Evolutionary conservation across 139 green algal species (phyloP), one percentile per base, ranked within the genome.

Genomic region (Auxenochlorella pyrenoidosa): DNA sequence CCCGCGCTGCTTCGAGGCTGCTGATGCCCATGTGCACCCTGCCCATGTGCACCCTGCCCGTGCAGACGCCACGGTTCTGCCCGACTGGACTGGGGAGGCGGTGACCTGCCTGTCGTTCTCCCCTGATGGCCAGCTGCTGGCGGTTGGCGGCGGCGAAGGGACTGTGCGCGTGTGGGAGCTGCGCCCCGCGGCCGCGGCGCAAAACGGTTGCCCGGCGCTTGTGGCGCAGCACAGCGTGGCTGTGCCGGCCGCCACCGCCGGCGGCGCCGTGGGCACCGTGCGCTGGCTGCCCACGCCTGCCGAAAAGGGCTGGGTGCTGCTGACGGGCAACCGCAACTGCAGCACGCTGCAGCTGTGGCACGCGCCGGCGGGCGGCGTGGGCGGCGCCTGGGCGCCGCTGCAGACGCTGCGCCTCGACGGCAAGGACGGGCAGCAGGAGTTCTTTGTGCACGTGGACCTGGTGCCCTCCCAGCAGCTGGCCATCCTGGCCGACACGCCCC

Each of bases 401-500:
- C 82, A 91, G 83, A 36, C 63, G 41, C 83, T 93, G 79, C 54
- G 26, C 2, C 40, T 90, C 18, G 38, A 86, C 28, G 72, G 75
- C 89, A 86, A 79, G 63, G 41, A 72, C 3, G 82, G 36, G 3
- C 83, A 63, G 51, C 8, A 28, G 22, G 51, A 26, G 28, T 77
- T 83, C 38, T 97, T 95, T 90, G 93, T 94, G 73, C 93, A 96
- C 77, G 72, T 93, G 43, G 86, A 90, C 38, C 59, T 91, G 22
- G 80, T 93, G 70, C 86, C 88, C 21, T 47, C 85, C 24, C 82
- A 90, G 32, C 78, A 91, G 58, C 90, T 95, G 26, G 70, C 96
- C 40, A 81, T 98, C 13, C 89, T 99, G 19, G 96, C 96, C 24
- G 97, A 98, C 87, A 89, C 92, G 3, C 72, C 87, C 13, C 83